Base-by-base conservation (phyloP, 176 grass and related monocot genomes). In the Triticum urartu region DNA sequence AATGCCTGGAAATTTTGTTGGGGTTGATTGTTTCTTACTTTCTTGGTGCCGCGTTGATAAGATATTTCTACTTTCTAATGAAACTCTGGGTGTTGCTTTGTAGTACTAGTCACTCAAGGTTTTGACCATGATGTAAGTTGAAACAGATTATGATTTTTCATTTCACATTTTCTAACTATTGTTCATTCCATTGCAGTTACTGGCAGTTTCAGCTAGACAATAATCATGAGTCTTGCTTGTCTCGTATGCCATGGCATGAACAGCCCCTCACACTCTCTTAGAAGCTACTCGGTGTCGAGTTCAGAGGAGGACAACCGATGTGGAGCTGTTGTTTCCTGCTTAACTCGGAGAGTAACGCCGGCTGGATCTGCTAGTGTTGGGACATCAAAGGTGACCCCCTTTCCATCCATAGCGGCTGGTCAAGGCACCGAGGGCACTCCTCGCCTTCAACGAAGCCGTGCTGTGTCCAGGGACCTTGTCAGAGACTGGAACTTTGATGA, bases 401-500 rank as follows among this genome's bases (percentile, higher is more conserved):
- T 93, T 68, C 95, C 95, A 15, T 67, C 83, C 9, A 86, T 95
- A 75, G 83, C 63, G 3, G 77, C 86, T 66, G 84, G 88, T 77
- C 92, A 94, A 78, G 88, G 90, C 9, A 50, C 85, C 7, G 85
- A 82, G 34, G 91, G 85, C 28, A 64, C 89, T 50, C 93, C 95
- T 35, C 88, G 92, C 48, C 91, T 98, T 78, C 91, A 88, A 72
- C 87, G 95, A 82, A 98, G 95, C 87, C 90, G 47, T 38, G 95
- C 95, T 75, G 93, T 98, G 34, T 93, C 91, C 18, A 91, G 95
- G 80, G 95, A 98, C 67, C 89, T 95, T 62, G 95, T 98, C n/a
- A 89, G 95, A 78, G 89, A 98, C 77, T 98, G 95, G 95, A 98
- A 98, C 81, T 97, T 97, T 12, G 95, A 93, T 42, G 93, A 98